Conservation (phyloP, 768 basidiomycete genomes). For the Trametes maxima region DNA sequence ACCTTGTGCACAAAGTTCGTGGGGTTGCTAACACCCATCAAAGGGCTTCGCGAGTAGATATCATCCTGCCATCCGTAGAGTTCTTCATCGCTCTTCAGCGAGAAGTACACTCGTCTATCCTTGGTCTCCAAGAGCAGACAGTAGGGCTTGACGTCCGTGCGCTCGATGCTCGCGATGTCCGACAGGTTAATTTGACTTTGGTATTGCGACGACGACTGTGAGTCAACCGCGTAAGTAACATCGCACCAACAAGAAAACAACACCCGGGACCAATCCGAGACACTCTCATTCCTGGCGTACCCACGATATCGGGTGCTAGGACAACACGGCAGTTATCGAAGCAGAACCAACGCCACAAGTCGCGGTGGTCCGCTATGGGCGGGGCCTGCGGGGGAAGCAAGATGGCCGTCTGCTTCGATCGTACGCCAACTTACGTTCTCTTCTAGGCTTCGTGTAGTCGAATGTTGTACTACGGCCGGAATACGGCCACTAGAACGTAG, state of each 20-base stretch:
- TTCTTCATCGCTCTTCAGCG: slow-evolving; percentile 92
- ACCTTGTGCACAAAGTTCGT: slow-evolving; percentile 99
- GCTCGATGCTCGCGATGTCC: slow-evolving; percentile 86
- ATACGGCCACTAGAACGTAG: no score
- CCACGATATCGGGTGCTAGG: no score
- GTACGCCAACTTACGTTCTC: no score
- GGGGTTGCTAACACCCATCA: slow-evolving; percentile 92
- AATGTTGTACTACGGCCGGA: no score
- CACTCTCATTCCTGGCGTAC: no score
- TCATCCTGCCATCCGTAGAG: slow-evolving; percentile 99
- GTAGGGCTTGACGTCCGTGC: slow-evolving; percentile 93
- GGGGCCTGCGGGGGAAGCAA: no score
- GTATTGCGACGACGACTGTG: slow-evolving; percentile 47
- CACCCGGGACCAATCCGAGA: slow-evolving; percentile 9
- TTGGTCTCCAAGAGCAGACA: slow-evolving; percentile 87
- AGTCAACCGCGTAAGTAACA: background rate
- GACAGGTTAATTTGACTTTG: slow-evolving; percentile 67
- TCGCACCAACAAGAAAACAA: background rate
- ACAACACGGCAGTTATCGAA: no score
- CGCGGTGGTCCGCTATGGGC: no score
- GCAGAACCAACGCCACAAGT: no score
- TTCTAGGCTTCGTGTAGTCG: no score
- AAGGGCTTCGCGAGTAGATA: slow-evolving; percentile 87
- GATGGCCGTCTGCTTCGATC: no score
- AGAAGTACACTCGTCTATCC: slow-evolving; percentile 78